Evolutionary conservation across 495 filamentous ascomycete genomes (phyloP).

Genomic region (Aspergillus indologenus): DNA sequence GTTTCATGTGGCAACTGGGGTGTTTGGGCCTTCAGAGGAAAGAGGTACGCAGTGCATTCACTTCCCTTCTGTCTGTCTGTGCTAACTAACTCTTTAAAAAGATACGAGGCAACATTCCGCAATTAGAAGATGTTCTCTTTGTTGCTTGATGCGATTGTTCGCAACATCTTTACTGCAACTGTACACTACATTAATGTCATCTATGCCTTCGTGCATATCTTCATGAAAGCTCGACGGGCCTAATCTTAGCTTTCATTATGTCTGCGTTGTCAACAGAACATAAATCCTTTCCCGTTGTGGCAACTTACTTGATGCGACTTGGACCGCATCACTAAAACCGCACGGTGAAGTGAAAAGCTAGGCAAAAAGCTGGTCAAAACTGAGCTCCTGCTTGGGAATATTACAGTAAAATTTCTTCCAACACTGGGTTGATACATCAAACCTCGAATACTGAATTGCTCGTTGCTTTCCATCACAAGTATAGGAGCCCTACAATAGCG

Average conservation of each 20-base stretch:
- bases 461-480: background rate
- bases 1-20: conserved; percentile 96
- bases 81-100: conserved; percentile 17
- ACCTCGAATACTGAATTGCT: background rate
- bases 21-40: conserved; percentile 92
- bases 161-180: background rate
- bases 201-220: background rate
- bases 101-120: conserved; percentile 43
- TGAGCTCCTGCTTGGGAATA: background rate
- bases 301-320: background rate
- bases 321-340: background rate
- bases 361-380: background rate
- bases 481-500: too few species aligned
- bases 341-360: background rate
- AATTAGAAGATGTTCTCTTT: conserved; percentile 8
- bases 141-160: background rate
- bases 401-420: background rate
- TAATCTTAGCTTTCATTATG: background rate
- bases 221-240: background rate
- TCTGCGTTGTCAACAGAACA: too few species aligned
- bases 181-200: background rate
- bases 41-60: conserved; percentile 66
- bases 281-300: background rate
- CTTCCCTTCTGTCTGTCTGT: background rate
- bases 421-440: background rate